A percentile compares a stretch with the other conserved stretches of the same genome.
Conservation (phyloP, 129 eudicot genomes). For the Helianthus tuberosus region DNA sequence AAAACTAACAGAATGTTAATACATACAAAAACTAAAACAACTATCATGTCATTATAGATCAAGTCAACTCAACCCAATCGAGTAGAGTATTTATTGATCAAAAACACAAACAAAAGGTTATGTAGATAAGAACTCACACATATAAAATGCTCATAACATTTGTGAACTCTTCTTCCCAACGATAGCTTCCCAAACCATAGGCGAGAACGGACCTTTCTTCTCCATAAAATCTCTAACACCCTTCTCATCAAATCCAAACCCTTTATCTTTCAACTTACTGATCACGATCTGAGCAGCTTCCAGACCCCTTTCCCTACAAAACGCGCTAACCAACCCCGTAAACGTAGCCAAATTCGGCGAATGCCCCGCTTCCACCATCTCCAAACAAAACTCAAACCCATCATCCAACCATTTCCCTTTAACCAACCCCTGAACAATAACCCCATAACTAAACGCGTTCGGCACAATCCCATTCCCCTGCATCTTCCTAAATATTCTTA, state of each 20-base stretch:
- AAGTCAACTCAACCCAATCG: not conserved
- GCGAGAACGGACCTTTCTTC: slow-evolving; percentile 75
- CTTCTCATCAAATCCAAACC: slow-evolving; percentile 67
- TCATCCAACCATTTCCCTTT: slow-evolving; percentile 61
- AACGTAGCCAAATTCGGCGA: slow-evolving; percentile 71
- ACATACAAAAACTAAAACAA: not conserved
- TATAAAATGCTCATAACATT: slow-evolving; percentile 21
- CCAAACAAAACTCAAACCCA: slow-evolving; percentile 54
- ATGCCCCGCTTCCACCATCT: slow-evolving; percentile 86
- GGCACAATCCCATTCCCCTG: slow-evolving; percentile 65
- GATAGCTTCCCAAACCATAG: slow-evolving; percentile 89
- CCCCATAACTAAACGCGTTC: slow-evolving; percentile 71
- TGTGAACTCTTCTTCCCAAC: slow-evolving; percentile 63
- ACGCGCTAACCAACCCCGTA: slow-evolving; percentile 62
- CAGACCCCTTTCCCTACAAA: slow-evolving; percentile 72
- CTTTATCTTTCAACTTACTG: slow-evolving; percentile 57
- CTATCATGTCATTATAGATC: not conserved
- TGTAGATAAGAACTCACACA: not conserved
- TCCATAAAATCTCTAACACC: slow-evolving; percentile 68
- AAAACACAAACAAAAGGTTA: not conserved
- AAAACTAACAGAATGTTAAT: too few species aligned
- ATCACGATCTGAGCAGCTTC: slow-evolving; percentile 64
- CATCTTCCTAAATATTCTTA: slow-evolving; percentile 82
- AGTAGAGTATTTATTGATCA: not conserved
- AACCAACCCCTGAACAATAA: slow-evolving; percentile 66